Evolutionary conservation across 2,329 filamentous ascomycete genomes (phyloP).

Genomic region (Clarireedia sp.): DNA sequence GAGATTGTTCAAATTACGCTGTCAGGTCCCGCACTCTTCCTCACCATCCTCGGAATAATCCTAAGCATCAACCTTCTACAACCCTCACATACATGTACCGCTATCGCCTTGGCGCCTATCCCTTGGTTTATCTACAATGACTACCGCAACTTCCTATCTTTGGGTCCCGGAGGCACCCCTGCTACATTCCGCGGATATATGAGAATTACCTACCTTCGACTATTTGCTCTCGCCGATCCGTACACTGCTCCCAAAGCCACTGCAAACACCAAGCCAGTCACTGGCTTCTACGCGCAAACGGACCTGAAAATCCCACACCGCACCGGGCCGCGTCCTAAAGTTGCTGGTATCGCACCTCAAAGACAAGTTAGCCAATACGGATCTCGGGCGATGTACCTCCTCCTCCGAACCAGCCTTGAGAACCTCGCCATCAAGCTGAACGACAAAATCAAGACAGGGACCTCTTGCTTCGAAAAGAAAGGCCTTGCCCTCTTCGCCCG

Average conservation of each 20-base stretch:
- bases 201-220: conserved; percentile 61
- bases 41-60: conserved; percentile 47
- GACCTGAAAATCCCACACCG: conserved; percentile 54
- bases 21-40: conserved; percentile 22
- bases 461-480: conserved; percentile 76
- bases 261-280: conserved; percentile 41
- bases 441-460: conserved; percentile 49
- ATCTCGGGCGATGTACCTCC: conserved; percentile 43
- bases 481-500: conserved; percentile 66
- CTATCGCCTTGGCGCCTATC: conserved; percentile 43
- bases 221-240: conserved; percentile 66
- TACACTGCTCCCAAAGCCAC: conserved; percentile 50
- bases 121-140: conserved; percentile 53
- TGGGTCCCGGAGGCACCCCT: conserved; percentile 76
- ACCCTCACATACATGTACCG: conserved; percentile 38
- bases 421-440: conserved; percentile 40
- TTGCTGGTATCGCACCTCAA: conserved; percentile 74
- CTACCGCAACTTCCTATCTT: conserved; percentile 65
- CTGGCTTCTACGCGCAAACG: conserved; percentile 47
- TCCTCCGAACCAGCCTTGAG: conserved; percentile 46
- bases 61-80: conserved; percentile 45
- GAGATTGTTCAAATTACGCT: conserved; percentile 25
- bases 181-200: conserved; percentile 66
- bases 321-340: conserved; percentile 53
- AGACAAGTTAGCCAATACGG: conserved; percentile 66